Base-by-base conservation (phyloP, 106 monocot species). In the Cymbidium sinense region DNA sequence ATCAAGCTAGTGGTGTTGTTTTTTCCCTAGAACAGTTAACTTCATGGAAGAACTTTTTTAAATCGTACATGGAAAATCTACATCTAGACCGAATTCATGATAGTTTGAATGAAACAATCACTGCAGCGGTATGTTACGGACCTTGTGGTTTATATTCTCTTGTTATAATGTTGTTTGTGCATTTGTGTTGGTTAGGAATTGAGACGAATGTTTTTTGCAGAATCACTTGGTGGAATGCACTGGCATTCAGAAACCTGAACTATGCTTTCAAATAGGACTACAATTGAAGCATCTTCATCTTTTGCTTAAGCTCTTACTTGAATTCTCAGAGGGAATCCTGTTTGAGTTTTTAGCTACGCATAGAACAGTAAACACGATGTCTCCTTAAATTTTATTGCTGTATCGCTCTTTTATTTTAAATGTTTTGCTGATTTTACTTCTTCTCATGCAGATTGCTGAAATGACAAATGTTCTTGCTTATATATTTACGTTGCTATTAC, bases 261-360 rank as follows among this genome's bases (percentile, higher is more conserved):
- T 86, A 27, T 81, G 76, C 54, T 79, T 81, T 62, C 62, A 71
- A 28, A 35, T 91, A 34, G 83, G 87, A 79, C 21, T 17, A 19
- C 64, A 80, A 36, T 23, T 96, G 21, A 88, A 78, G 62, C 35
- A 75, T 75, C 78, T 86, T 75, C 71, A 77, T 78, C 13, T 69
- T 9, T 86, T 78, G 39, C 74, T 94, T 23, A 82, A 87, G 27
- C 52, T 88, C 58, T 18, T 89, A 30, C 73, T 93, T 34, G 71
- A 51, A 33, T 85, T 86, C 73, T 81, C 47, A 1, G 84, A 96
- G 43, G 82, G 79, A 50, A 75, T 96, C 9, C 73, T 91, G 28
- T 86, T 77, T 11, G 93, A 93, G 84, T 89, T 90, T 70, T 70
- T 96, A 78, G 84, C 83, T 70, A 83, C 86, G n/a, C 93, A 94